Conservation (phyloP, 108 stramenopile species). For the Pinguiococcus pyrenoidosus region DNA sequence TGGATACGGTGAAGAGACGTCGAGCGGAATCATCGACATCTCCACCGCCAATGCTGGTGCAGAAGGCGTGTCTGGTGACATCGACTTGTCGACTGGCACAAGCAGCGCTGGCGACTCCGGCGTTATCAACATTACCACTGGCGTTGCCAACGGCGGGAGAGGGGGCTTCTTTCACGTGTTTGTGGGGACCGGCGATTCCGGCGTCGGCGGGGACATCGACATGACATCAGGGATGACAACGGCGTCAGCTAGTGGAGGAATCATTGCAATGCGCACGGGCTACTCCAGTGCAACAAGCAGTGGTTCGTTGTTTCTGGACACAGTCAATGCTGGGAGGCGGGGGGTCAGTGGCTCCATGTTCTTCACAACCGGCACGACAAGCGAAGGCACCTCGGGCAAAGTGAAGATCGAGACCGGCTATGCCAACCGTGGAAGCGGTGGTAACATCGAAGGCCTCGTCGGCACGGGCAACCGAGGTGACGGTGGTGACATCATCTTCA, state of each 20-base stretch:
- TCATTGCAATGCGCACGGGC: constrained; percentile 13
- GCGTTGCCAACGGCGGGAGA: constrained; percentile 21
- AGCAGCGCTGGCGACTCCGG: constrained; percentile 36
- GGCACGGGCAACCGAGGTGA: constrained; percentile 20
- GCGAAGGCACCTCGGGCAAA: constrained; percentile 11
- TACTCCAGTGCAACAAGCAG: constrained; percentile 14
- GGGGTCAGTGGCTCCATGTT: constrained; percentile 19
- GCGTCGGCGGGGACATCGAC: constrained; percentile 19
- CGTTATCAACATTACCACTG: constrained; percentile 15
- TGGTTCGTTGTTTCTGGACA: constrained; percentile 9
- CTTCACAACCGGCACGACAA: constrained; percentile 16
- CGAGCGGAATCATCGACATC: constrained; percentile 25
- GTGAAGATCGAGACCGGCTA: constrained; percentile 16
- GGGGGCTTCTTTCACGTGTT: constrained; percentile 30
- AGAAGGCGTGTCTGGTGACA: constrained; percentile 29
- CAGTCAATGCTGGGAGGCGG: constrained; percentile 18
- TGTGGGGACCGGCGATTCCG: constrained; percentile 36
- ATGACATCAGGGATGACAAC: constrained; percentile 27
- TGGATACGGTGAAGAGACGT: constrained; percentile 21
- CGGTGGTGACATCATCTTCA: constrained; percentile 31
- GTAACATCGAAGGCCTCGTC: constrained; percentile 21
- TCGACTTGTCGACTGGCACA: constrained; percentile 31
- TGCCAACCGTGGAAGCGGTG: constrained; percentile 18
- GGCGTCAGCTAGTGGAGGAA: constrained; percentile 12
- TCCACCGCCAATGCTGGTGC: constrained; percentile 28